phyloP scores from a whole-genome alignment of 2,329 filamentous ascomycete species.

The Aspergillus pseudoglaucus region DNA sequence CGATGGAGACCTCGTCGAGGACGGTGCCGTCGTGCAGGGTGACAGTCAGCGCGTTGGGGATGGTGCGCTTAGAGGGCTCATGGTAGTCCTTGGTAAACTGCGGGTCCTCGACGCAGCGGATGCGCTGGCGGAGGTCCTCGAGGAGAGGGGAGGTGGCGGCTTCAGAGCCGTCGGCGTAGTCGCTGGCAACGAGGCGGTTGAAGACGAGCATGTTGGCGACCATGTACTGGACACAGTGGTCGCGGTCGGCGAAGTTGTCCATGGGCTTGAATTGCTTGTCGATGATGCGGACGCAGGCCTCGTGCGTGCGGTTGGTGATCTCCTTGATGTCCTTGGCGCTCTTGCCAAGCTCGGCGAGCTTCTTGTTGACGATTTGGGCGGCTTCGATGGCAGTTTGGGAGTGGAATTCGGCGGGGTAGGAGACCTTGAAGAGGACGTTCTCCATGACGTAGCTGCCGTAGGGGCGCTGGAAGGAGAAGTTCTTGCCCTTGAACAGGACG shows the following conservation, averaged over 20 bases:
- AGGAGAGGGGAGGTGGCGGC: slow-evolving; percentile 84
- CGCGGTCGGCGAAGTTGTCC: slow-evolving; percentile 99
- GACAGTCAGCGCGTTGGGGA: slow-evolving; percentile 93
- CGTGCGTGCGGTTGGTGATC: slow-evolving; percentile 91
- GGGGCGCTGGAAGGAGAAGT: slow-evolving; percentile 90
- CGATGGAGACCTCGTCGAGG: slow-evolving; percentile 82
- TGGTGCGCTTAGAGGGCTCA: slow-evolving; percentile 84
- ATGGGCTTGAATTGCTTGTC: slow-evolving; percentile 99
- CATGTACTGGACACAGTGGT: slow-evolving; percentile 99
- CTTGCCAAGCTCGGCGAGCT: slow-evolving; percentile 79
- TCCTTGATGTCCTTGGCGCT: slow-evolving; percentile 87
- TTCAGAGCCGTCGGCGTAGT: slow-evolving; percentile 90
- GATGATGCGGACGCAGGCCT: slow-evolving; percentile 97
- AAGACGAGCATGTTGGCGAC: slow-evolving; percentile 91
- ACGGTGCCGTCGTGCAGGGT: slow-evolving; percentile 90
- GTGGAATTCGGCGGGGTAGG: slow-evolving; percentile 97
- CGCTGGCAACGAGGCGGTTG: slow-evolving; percentile 83
- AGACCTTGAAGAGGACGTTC: slow-evolving; percentile 99
- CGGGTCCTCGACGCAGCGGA: slow-evolving; percentile 92
- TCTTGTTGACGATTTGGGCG: slow-evolving; percentile 77
- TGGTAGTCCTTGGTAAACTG: slow-evolving; percentile 96
- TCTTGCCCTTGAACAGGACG: slow-evolving; percentile 90
- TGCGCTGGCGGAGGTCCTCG: slow-evolving; percentile 85
- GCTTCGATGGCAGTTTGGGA: slow-evolving; percentile 97
- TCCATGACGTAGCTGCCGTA: slow-evolving; percentile 99